These are phyloP conservation scores for Dovyalis caffra DNA, from an alignment of 345 rosid species.

Conservation along the genomic window DNA sequence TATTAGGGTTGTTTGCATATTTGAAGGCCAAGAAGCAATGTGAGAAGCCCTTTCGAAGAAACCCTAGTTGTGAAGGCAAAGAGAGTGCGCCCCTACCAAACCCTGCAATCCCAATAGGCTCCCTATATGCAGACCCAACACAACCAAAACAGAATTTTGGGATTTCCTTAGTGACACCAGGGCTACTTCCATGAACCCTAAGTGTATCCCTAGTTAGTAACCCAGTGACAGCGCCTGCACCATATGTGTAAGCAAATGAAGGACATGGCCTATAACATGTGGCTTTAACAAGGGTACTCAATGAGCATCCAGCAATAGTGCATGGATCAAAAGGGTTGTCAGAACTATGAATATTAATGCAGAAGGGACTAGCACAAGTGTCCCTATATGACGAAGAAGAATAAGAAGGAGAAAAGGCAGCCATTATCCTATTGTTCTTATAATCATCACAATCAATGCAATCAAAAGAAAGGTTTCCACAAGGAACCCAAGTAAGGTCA, in stretches of 20 bases:
- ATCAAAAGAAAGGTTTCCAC: slow-evolving; percentile 69
- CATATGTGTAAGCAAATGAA: slow-evolving; percentile 82
- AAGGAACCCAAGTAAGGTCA: slow-evolving; percentile 92
- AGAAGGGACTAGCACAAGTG: slow-evolving; percentile 53
- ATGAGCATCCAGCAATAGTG: slow-evolving; percentile 63
- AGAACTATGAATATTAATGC: slow-evolving; percentile 65
- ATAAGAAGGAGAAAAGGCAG: slow-evolving; percentile 57
- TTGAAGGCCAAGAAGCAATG: slow-evolving; percentile 85
- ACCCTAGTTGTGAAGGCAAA: slow-evolving; percentile 72
- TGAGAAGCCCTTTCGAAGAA: slow-evolving; percentile 68
- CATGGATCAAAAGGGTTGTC: slow-evolving; percentile 75
- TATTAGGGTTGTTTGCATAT: slow-evolving; percentile 67
- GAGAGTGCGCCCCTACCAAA: slow-evolving; percentile 84
- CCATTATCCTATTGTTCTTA: slow-evolving; percentile 34
- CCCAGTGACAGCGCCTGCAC: slow-evolving; percentile 61
- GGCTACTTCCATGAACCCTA: slow-evolving; percentile 42
- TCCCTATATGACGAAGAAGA: slow-evolving; percentile 62
- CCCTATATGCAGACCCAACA: slow-evolving; percentile 60
- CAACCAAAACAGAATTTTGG: slow-evolving; percentile 71
- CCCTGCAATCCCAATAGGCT: slow-evolving; percentile 82
- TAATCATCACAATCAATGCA: slow-evolving; percentile 72
- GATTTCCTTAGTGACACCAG: slow-evolving; percentile 33
- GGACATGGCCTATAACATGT: slow-evolving; percentile 73
- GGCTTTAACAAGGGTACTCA: slow-evolving; percentile 51
- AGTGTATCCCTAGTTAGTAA: slow-evolving; percentile 62